phyloP scores from a whole-genome alignment of 306 rosid species.

The Dryas drummondii region DNA sequence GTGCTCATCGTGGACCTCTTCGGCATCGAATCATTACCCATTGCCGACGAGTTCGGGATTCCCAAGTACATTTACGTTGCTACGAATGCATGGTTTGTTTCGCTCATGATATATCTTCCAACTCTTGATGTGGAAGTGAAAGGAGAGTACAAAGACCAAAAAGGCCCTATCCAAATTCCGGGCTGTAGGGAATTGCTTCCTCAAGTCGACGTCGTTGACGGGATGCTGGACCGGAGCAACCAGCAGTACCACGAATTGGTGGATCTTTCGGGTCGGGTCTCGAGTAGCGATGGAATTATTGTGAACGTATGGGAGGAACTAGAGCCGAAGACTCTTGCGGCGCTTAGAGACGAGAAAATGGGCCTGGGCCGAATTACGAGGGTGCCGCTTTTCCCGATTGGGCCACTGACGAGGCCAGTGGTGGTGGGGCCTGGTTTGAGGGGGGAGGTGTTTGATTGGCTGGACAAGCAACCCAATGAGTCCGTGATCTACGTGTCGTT shows the following conservation, averaged over 20 bases:
- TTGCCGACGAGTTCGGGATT: slow-evolving; percentile 53
- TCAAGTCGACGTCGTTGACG: slow-evolving; percentile 29
- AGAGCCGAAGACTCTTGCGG: slow-evolving; percentile 15
- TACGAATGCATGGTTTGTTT: slow-evolving; percentile 48
- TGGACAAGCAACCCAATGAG: slow-evolving; percentile 45
- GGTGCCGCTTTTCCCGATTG: slow-evolving; percentile 39
- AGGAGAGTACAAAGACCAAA: slow-evolving; percentile 34
- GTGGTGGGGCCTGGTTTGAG: neutral
- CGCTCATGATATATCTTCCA: slow-evolving; percentile 28
- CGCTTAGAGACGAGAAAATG: slow-evolving; percentile 19
- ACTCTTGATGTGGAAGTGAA: slow-evolving; percentile 25
- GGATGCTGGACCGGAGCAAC: slow-evolving; percentile 21
- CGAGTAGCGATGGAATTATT: slow-evolving; percentile 41
- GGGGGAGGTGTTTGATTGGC: slow-evolving; percentile 33
- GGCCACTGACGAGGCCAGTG: slow-evolving; percentile 33
- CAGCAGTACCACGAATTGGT: slow-evolving; percentile 23
- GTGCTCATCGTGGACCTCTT: slow-evolving; percentile 49
- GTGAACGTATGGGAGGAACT: slow-evolving; percentile 60
- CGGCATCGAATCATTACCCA: slow-evolving; percentile 34
- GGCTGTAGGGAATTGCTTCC: slow-evolving; percentile 40
- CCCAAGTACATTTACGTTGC: slow-evolving; percentile 34
- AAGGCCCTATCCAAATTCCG: slow-evolving; percentile 29
- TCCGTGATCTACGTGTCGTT: slow-evolving; percentile 58
- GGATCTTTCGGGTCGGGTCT: neutral
- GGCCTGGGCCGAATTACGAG: slow-evolving; percentile 17